Evolutionary conservation across 192 early-diverging fungal species (phyloP), one percentile per base, ranked within the genome.

Genomic region (Backusella liffmaniae): DNA sequence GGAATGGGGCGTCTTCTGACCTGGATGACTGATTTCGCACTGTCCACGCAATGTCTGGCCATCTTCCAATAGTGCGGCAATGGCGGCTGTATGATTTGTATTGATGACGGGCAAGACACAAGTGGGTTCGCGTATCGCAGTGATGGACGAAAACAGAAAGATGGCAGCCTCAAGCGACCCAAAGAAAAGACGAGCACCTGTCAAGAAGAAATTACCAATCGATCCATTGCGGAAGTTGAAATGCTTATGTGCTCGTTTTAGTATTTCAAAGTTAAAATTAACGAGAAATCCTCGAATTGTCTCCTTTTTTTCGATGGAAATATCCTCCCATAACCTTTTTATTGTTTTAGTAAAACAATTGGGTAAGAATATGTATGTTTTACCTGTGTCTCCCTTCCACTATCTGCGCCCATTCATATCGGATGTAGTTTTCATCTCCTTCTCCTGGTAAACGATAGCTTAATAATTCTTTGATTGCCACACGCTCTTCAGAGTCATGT

Each of bases 181-280:
- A 83, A 93, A 93, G 70, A 94, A 94, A 41, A 94, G 80, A 12
- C 93, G 85, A 5, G 89, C 91, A 10, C 93, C 93, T 32, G 91
- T 93, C 68, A 94, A 76, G 75, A 94, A 93, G 79, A 94, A 92
- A 80, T 94, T 94, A 5, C 93, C 93, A 70, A 94, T 92, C 18
- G 86, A 86, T 34, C 91, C 93, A 53, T 91, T 90, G 9, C 90
- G 87, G 71, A 93, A 94, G 21, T 93, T 89, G 75, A 93, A 94
- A 1, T 80, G 80, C 41, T 88, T 87, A 37, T 88, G 87, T 13
- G 89, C 86, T 30, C 88, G 82, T 73, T 88, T 89, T 42, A 91
- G 80, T 32, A 92, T 86, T 76, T 91, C 85, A 76, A 88, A 86
- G 76, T 94, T 82, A 70, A 94, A 92, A 35, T 88, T 82, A 56